Conservation (phyloP, 441 rosid species). For the Eutrema salsugineum region DNA sequence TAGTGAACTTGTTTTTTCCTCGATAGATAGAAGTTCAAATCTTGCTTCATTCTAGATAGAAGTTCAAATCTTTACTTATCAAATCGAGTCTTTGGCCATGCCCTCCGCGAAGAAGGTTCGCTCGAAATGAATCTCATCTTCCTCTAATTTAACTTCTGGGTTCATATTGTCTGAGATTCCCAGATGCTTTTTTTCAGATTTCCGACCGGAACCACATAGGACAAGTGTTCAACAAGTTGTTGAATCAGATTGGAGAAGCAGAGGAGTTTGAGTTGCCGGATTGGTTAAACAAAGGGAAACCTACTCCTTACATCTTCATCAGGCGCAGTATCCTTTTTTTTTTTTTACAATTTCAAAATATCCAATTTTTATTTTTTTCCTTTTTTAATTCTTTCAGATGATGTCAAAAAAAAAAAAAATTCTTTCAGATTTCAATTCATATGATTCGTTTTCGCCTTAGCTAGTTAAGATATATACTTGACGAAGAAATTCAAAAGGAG, state of each 20-base stretch:
- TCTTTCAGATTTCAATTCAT: not conserved
- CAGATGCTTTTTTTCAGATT: constrained; percentile 40
- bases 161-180: not conserved
- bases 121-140: not conserved
- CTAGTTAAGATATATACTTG: constrained; percentile 69
- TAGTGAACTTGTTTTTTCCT: not conserved
- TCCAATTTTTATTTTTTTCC: not conserved
- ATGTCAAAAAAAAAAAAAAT: too few relatives aligned
- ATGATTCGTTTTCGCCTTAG: constrained; percentile 32
- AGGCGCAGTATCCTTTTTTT: constrained; percentile 78
- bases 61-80: not conserved
- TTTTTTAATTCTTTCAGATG: too few relatives aligned
- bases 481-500: constrained; percentile 75
- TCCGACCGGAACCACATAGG: constrained; percentile 41
- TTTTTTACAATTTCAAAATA: not conserved
- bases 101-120: constrained; percentile 42
- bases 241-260: constrained; percentile 56
- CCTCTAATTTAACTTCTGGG: not conserved
- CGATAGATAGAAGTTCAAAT: not conserved
- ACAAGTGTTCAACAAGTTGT: constrained; percentile 55
- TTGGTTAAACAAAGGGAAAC: constrained; percentile 66
- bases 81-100: constrained; percentile 21
- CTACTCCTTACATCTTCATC: constrained; percentile 56
- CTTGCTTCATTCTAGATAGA: not conserved
- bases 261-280: constrained; percentile 91